These are phyloP conservation scores for Neonectria faginata DNA, from an alignment of 2,329 filamentous ascomycete species.

Conservation along the genomic window DNA sequence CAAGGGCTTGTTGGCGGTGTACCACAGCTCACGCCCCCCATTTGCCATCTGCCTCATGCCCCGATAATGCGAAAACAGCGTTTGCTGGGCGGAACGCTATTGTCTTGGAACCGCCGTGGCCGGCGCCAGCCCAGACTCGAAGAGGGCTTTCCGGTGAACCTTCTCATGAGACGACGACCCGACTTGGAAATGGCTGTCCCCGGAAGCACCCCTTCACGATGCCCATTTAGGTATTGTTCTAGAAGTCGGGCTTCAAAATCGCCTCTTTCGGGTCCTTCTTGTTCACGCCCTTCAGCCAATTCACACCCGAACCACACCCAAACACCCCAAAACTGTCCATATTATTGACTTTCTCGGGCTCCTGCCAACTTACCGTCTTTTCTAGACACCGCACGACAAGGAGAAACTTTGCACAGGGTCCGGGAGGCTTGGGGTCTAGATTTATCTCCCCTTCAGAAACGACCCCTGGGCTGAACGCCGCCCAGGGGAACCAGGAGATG, in stretches of 20 bases:
- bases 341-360: conserved; percentile 35
- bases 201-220: conserved; percentile 16
- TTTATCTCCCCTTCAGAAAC: conserved; percentile 2
- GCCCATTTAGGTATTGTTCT: conserved; percentile 43
- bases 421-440: conserved; percentile 28
- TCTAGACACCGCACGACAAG: conserved; percentile 17
- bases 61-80: conserved; percentile 30
- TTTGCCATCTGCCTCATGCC: conserved; percentile 13
- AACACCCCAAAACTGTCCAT: conserved; percentile 20
- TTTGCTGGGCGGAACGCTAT: conserved; percentile 34
- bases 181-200: conserved; percentile 4
- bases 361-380: conserved; percentile 38
- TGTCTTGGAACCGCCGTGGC: conserved; percentile 15
- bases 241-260: conserved; percentile 26
- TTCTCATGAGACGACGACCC: conserved; percentile 18
- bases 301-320: no score
- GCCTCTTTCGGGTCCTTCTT: neutral
- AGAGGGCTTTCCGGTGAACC: conserved; percentile 15
- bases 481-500: conserved; percentile 24
- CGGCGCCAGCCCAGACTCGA: conserved; percentile 21
- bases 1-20: conserved; percentile 26
- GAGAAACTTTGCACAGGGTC: conserved; percentile 36
- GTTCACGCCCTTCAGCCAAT: neutral
- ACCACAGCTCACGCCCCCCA: conserved; percentile 26
- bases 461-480: conserved; percentile 22